A percentile compares a stretch with the other conserved stretches of the same genome.
Conservation (phyloP, 2,329 filamentous ascomycete genomes). For the Plectosphaerella plurivora region DNA sequence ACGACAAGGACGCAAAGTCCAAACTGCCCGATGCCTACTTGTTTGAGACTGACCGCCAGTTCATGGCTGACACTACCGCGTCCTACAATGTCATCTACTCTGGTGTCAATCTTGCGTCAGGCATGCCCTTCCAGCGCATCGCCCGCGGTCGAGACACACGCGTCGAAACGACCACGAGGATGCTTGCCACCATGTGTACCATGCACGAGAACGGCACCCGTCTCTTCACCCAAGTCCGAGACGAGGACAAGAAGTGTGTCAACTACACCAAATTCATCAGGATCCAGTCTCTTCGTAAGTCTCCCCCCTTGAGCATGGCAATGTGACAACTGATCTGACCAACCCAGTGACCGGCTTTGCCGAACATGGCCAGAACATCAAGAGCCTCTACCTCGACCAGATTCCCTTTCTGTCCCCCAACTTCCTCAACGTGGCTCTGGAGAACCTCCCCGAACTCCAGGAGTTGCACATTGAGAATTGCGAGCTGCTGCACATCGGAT, state of each 20-base stretch:
- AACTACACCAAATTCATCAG: background rate
- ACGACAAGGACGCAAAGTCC: no score
- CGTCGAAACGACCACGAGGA: background rate
- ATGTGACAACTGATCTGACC: background rate
- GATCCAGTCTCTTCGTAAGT: background rate
- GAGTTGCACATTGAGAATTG: conserved; percentile 20
- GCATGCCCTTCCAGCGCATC: background rate
- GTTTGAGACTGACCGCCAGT: background rate
- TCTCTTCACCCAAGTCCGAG: background rate
- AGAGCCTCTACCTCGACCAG: conserved; percentile 17
- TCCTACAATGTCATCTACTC: background rate
- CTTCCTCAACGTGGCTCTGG: conserved; percentile 14
- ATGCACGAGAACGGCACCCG: no score
- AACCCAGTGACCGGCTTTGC: conserved; percentile 5
- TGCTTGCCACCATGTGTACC: background rate
- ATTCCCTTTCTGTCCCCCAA: conserved; percentile 16
- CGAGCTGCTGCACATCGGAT: conserved; percentile 20
- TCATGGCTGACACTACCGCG: background rate
- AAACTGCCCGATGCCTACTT: background rate
- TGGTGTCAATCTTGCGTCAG: background rate
- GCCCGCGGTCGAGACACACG: background rate
- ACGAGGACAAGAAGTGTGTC: conserved; percentile 3
- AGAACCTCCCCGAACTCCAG: conserved; percentile 13
- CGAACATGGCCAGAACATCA: conserved; percentile 11
- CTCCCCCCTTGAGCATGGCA: background rate